A percentile compares a stretch with the other conserved stretches of the same genome.
Evolutionary conservation across 345 rosid species (phyloP).

Genomic region (Aurinia saxatilis): DNA sequence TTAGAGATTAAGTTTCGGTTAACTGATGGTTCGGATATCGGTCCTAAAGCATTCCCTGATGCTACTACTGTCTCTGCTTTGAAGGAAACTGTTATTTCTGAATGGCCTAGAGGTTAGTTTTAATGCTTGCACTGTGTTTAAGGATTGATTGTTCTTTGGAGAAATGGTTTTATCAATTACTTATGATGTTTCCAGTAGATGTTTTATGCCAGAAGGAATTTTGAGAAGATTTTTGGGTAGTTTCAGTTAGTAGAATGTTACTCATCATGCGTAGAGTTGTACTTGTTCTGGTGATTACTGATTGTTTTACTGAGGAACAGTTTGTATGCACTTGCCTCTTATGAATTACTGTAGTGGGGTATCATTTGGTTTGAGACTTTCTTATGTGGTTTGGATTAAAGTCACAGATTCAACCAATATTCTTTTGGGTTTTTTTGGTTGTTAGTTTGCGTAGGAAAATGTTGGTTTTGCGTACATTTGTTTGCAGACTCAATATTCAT

Average conservation of each 20-base stretch:
- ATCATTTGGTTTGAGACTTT: neutral
- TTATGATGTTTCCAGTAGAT: neutral
- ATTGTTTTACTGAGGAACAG: neutral
- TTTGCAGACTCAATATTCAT: neutral
- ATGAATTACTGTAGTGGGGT: neutral
- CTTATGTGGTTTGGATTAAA: neutral
- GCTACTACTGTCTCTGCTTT: conserved; percentile 78
- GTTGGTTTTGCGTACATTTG: neutral
- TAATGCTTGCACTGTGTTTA: neutral
- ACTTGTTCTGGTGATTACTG: neutral
- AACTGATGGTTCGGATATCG: conserved; percentile 89
- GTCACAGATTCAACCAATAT: neutral
- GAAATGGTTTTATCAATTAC: neutral
- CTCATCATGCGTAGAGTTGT: neutral
- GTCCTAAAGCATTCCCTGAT: conserved; percentile 78
- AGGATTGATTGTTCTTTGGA: neutral
- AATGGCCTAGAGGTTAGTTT: conserved; percentile 89
- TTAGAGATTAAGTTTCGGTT: conserved; percentile 90
- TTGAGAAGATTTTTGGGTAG: neutral
- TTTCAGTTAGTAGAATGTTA: neutral
- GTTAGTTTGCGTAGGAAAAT: neutral
- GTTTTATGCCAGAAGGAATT: neutral
- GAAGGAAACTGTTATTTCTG: conserved; percentile 88
- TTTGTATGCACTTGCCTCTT: neutral
- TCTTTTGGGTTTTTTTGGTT: no score